These are phyloP conservation scores for Pulveroboletus sp. DNA, from an alignment of 768 basidiomycete genomes.

Conservation along the genomic window DNA sequence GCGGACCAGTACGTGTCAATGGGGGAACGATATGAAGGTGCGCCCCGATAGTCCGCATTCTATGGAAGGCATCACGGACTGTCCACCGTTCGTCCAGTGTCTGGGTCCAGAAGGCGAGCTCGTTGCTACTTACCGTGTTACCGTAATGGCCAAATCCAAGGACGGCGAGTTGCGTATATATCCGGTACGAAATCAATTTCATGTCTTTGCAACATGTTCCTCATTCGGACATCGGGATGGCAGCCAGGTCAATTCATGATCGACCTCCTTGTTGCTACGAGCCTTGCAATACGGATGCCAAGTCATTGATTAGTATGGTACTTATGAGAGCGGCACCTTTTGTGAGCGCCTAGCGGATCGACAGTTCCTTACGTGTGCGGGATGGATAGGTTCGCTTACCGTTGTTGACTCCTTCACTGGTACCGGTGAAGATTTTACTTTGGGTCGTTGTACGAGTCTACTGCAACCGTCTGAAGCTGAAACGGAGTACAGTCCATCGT, in stretches of 20 bases:
- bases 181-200: background rate
- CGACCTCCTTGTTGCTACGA: constrained; percentile 7
- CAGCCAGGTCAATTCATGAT: constrained; percentile 23
- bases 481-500: background rate
- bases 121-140: constrained; percentile 25
- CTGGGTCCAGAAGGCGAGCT: constrained; percentile 14
- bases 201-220: background rate
- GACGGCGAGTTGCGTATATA: constrained; percentile 26
- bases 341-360: background rate
- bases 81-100: constrained; percentile 5
- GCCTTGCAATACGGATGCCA: constrained; percentile 21
- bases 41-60: background rate
- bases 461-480: background rate
- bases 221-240: background rate
- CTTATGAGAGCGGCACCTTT: background rate
- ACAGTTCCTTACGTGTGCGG: background rate
- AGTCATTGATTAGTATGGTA: constrained; percentile 5
- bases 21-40: constrained; percentile 25
- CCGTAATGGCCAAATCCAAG: constrained; percentile 20
- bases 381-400: background rate
- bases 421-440: background rate
- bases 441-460: background rate
- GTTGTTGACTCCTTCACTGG: background rate
- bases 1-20: background rate
- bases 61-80: background rate